phyloP scores from a whole-genome alignment of 2,329 filamentous ascomycete genomes.

The Trichoderma aggressivum region DNA sequence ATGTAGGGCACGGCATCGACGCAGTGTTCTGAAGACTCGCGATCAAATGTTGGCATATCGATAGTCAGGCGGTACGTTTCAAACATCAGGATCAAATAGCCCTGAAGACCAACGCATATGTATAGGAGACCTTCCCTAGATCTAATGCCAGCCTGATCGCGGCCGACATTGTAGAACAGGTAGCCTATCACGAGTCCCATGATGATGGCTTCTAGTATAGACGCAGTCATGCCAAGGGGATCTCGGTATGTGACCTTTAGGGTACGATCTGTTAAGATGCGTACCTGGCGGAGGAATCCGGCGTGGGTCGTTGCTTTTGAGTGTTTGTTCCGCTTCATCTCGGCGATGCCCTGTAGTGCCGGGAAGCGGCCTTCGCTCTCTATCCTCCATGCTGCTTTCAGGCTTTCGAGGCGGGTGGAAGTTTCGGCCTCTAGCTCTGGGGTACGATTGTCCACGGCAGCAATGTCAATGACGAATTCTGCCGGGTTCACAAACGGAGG shows the following conservation, averaged over 20 bases:
- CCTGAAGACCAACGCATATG: conserved; percentile 67
- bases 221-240: conserved; percentile 70
- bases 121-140: conserved; percentile 72
- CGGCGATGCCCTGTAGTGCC: conserved; percentile 20
- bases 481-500: conserved; percentile 75
- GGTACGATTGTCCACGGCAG: conserved; percentile 69
- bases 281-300: conserved; percentile 58
- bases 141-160: conserved; percentile 67
- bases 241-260: conserved; percentile 72
- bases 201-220: conserved; percentile 63
- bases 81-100: conserved; percentile 72
- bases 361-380: conserved; percentile 33
- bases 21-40: conserved; percentile 70
- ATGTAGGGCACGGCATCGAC: conserved; percentile 68
- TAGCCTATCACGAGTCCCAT: conserved; percentile 73
- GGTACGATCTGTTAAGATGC: conserved; percentile 65
- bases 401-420: conserved; percentile 54
- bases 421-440: conserved; percentile 62
- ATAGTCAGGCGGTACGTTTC: conserved; percentile 72
- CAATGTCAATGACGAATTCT: conserved; percentile 71
- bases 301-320: conserved; percentile 43
- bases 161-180: conserved; percentile 64
- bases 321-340: conserved; percentile 20
- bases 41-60: conserved; percentile 73
- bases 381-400: conserved; percentile 59